phyloP scores from a whole-genome alignment of 768 basidiomycete species.

The Suillus discolor region DNA sequence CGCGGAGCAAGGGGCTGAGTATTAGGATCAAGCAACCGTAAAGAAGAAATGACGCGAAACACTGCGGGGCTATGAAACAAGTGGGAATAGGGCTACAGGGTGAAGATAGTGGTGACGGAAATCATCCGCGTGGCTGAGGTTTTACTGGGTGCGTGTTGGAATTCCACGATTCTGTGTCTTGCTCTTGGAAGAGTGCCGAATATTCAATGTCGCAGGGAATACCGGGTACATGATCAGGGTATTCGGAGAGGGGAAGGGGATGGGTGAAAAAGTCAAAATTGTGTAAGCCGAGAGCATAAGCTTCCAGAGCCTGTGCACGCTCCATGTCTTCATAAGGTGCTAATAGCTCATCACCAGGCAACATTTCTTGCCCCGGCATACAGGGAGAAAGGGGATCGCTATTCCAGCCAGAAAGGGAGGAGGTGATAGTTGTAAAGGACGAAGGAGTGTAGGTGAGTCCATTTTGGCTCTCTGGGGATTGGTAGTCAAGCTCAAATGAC shows the following conservation, averaged over 20 bases:
- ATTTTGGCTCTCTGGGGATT: background rate
- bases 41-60: background rate
- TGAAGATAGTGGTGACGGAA: background rate
- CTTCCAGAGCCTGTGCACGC: constrained; percentile 30
- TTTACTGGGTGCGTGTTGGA: background rate
- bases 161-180: constrained; percentile 3
- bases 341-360: constrained; percentile 3
- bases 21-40: background rate
- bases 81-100: constrained; percentile 1
- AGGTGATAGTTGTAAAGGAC: constrained; percentile 35
- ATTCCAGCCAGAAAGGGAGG: constrained; percentile 46
- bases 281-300: constrained; percentile 32
- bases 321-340: constrained; percentile 23
- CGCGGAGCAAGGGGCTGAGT: background rate
- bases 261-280: constrained; percentile 23
- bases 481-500: background rate
- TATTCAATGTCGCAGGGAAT: constrained; percentile 3
- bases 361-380: constrained; percentile 4
- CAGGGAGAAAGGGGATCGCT: constrained; percentile 25
- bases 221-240: constrained; percentile 4
- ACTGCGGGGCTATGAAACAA: background rate
- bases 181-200: constrained; percentile 10
- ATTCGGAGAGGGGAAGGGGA: constrained; percentile 8
- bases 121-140: too few species aligned
- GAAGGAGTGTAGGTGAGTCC: constrained; percentile 18